Evolutionary conservation across 73 alveolate species (phyloP).

Genomic region (Paramecium biaurelia): DNA sequence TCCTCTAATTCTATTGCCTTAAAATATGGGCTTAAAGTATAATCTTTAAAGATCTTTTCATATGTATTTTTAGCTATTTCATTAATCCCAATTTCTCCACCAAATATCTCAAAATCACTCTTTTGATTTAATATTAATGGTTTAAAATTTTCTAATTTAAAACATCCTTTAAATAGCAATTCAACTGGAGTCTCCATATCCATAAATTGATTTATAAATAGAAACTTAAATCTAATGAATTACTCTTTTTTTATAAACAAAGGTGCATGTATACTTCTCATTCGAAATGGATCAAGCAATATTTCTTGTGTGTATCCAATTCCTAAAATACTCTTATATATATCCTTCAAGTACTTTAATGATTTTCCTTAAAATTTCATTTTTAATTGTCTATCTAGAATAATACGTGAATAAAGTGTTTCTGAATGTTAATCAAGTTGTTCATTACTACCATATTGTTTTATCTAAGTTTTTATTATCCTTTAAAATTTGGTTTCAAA

Average conservation of each 20-base stretch:
- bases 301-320: not conserved
- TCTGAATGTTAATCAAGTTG: not conserved
- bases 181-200: constrained; percentile 43
- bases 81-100: not conserved
- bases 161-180: not conserved
- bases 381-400: not conserved
- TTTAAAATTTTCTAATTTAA: constrained; percentile 10
- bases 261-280: constrained; percentile 38
- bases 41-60: constrained; percentile 31
- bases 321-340: constrained; percentile 1
- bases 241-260: not conserved
- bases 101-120: constrained; percentile 10
- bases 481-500: constrained; percentile 20
- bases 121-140: not conserved
- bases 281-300: not conserved
- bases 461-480: not conserved
- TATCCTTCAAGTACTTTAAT: not conserved
- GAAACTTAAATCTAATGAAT: constrained; percentile 6
- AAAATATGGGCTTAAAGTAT: constrained; percentile 1
- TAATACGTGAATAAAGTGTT: not conserved
- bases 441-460: constrained; percentile 14
- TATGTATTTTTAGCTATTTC: not conserved
- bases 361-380: not conserved
- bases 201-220: constrained; percentile 9
- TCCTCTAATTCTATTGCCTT: constrained; percentile 18